A percentile compares a stretch with the other conserved stretches of the same genome.
These are phyloP conservation scores for Pleurotus sapidus DNA, from an alignment of 768 basidiomycete genomes.

Conservation along the genomic window DNA sequence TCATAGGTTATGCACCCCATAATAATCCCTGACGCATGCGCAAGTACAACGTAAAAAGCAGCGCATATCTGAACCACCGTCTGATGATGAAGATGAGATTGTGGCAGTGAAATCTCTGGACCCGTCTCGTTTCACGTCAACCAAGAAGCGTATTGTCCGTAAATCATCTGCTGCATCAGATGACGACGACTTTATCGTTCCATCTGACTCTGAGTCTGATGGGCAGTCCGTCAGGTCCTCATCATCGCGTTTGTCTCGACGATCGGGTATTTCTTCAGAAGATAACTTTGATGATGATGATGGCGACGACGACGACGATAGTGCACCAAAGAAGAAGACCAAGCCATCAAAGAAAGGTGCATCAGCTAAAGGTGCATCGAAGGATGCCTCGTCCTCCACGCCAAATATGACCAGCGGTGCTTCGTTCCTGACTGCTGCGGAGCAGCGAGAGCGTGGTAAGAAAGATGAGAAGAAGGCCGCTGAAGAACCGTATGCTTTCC, in stretches of 20 bases:
- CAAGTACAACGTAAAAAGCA: constrained; percentile 57
- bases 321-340: constrained; percentile 18
- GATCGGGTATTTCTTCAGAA: constrained; percentile 31
- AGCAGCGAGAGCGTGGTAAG: constrained; percentile 68
- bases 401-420: constrained; percentile 25
- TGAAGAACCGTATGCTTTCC: constrained; percentile 77
- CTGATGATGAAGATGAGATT: constrained; percentile 48
- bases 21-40: constrained; percentile 1
- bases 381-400: constrained; percentile 16
- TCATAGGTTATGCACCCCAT: neutral
- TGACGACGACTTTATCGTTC: constrained; percentile 74
- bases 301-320: constrained; percentile 27
- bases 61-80: constrained; percentile 45
- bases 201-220: constrained; percentile 63
- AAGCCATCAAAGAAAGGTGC: constrained; percentile 11
- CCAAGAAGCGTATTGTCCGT: constrained; percentile 46
- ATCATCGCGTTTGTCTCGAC: constrained; percentile 44
- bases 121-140: constrained; percentile 63
- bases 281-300: constrained; percentile 30
- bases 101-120: constrained; percentile 51
- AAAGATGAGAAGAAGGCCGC: constrained; percentile 80
- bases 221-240: constrained; percentile 36
- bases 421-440: constrained; percentile 80
- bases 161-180: constrained; percentile 40
- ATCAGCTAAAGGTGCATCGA: constrained; percentile 14